Percentiles rank a stretch among this genome's conserved stretches.
Conservation (phyloP, 2,329 filamentous ascomycete genomes). For the Metarhizium rileyi region DNA sequence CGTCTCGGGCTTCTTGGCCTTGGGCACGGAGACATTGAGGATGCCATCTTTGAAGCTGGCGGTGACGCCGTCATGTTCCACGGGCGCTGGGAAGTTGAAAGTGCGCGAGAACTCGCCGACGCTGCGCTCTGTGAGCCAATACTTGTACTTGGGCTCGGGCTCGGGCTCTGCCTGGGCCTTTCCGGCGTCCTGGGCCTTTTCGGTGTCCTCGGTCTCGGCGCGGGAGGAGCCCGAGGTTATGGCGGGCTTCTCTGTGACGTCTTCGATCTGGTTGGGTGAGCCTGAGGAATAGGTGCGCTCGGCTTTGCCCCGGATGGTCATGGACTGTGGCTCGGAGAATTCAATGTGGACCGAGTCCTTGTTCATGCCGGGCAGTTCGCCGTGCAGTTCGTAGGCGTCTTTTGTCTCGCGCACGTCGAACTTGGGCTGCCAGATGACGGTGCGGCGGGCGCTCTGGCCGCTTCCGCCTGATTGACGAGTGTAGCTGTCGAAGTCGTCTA, state of each 20-base stretch:
- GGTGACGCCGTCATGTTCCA: slow-evolving; percentile 49
- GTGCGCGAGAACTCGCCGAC: slow-evolving; percentile 54
- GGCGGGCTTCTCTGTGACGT: slow-evolving; percentile 16
- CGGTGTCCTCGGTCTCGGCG: slow-evolving; percentile 46
- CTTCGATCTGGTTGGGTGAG: slow-evolving; percentile 34
- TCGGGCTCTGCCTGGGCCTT: slow-evolving; percentile 11
- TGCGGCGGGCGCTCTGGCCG: slow-evolving; percentile 7
- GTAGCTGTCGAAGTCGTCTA: slow-evolving; percentile 49
- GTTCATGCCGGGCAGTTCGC: slow-evolving; percentile 63
- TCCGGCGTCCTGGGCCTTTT: slow-evolving; percentile 13
- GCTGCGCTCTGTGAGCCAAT: slow-evolving; percentile 56
- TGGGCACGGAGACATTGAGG: slow-evolving; percentile 49
- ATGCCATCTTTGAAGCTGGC: slow-evolving; percentile 55
- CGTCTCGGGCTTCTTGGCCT: slow-evolving; percentile 19
- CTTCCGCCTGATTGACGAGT: slow-evolving; percentile 19
- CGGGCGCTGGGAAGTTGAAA: slow-evolving; percentile 53
- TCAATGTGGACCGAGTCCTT: slow-evolving; percentile 65
- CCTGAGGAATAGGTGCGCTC: slow-evolving; percentile 48
- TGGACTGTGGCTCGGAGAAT: slow-evolving; percentile 61
- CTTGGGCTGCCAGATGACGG: slow-evolving; percentile 52
- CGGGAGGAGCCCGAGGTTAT: slow-evolving; percentile 34
- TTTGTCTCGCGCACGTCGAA: slow-evolving; percentile 64
- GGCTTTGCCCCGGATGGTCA: slow-evolving; percentile 56
- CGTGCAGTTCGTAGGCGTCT: slow-evolving; percentile 59
- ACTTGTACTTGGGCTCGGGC: slow-evolving; percentile 32